Evolutionary conservation across 2,329 filamentous ascomycete genomes (phyloP), one percentile per base, ranked within the genome.

Genomic region (Xylariales sp.): DNA sequence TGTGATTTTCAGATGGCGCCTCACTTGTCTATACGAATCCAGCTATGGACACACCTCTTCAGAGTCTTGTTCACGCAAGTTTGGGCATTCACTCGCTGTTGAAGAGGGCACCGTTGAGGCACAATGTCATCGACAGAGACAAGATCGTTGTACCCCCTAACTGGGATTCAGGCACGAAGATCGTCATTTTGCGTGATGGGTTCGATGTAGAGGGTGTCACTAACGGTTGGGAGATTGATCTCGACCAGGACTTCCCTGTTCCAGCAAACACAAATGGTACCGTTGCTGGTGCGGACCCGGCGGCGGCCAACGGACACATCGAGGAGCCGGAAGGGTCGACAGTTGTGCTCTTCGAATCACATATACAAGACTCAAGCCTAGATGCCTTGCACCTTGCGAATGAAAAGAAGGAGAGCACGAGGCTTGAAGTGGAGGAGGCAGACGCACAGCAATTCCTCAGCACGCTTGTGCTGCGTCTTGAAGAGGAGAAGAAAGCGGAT

Each of bases 81-180:
- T 72, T 96, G 14, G 87, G 86, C 38, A 90, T 95, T 58, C 88
- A 87, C 43, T 94, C 87, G 16, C 74, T 93, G 15, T 69, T 94
- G 14, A 88, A 88, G 61, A 78, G 82, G 45, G 78, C 88, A 54
- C 79, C 84, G 17, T 72, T 94, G 17, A 93, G 88, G 63, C 85
- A 90, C 59, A 95, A 95, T 52, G 86, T 94, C 43, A 93, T 94
- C 48, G 93, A 93, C 64, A 78, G 91, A 42, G 90, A 95, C 61
- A 94, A 94, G 70, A 90, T 98, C 38, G 74, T 96, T 5, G 86
- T 98, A 1, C 91, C 91, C 2, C 85, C 90, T 13, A 96, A 96
- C 60, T 98, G 93, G 93, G 93, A 98, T 62, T 96, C 90, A 0
- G 96, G 89, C 87, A 90, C 89, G 42, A 98, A 97, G 65, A 96